Base-by-base conservation (phyloP, 345 rosid species). In the Moricandia moricandioides region DNA sequence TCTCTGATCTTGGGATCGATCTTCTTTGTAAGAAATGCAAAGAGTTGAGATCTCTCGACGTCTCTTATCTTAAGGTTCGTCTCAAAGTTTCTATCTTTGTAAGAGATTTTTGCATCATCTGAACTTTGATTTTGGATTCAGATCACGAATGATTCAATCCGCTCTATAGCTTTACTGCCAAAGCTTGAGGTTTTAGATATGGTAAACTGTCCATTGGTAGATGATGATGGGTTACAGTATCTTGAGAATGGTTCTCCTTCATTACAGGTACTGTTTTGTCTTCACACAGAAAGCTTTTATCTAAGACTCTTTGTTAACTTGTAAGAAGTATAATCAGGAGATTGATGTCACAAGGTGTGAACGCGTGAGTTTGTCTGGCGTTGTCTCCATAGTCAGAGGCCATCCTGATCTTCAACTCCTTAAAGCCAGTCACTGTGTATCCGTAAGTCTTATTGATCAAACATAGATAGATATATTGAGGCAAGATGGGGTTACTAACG, bases 1-100 rank as follows among this genome's bases (percentile, higher is more conserved):
- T 91, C 61, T 81, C 89, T 34, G 95, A 91, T 82, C 70, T 91
- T 10, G 95, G 93, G 45, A 77, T 94, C 59, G 93, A 91, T 81
- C 91, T 94, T 65, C 82, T 94, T 84, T 88, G 93, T 80, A 90
- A 88, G 80, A 94, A 91, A 71, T 88, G 95, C 65, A 13, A 39
- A 7, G 81, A 61, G 7, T 82, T 94, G 86, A 94, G 74, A 74
- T 76, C 74, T 71, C 93, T 91, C 45, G 96, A 94, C 68, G 65
- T 91, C 59, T 94, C 98, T 9, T 90, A 88, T 80, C 93, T 94
- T 39, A 88, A 91, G 96, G 98, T 94, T 78, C 49, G 80, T 72
- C 6, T 61, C 13, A 47, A 58, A 71, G 35, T 65, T 78, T 65
- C 8, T 9, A 21, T 56, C 62, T 71, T 54, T 54, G 64, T 43